Conservation (phyloP, 192 early-diverging fungal genomes). For the Chytriomyces confervae region DNA sequence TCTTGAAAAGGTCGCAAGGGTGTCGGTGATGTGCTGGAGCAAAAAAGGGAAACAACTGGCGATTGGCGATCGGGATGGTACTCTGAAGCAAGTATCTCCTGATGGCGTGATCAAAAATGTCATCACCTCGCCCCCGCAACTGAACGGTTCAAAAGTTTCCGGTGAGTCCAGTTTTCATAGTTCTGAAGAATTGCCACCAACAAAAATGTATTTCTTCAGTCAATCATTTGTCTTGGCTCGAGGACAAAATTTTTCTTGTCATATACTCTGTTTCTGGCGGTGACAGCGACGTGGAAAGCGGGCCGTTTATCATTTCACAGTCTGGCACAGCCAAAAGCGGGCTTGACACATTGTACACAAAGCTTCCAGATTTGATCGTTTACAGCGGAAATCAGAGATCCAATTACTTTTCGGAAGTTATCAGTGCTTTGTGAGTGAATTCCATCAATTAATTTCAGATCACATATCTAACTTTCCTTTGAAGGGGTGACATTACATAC, state of each 20-base stretch:
- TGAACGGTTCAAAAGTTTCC: neutral
- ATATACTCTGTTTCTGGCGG: constrained; percentile 57
- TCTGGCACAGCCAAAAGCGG: constrained; percentile 40
- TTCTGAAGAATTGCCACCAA: neutral
- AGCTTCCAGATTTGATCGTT: constrained; percentile 12
- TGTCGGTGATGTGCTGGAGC: constrained; percentile 74
- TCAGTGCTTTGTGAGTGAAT: constrained; percentile 4
- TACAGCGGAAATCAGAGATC: constrained; percentile 32
- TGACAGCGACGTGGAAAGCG: neutral
- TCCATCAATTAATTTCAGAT: neutral
- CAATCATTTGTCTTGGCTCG: constrained; percentile 75
- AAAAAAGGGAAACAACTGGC: constrained; percentile 89
- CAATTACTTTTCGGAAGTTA: constrained; percentile 4
- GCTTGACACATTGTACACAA: constrained; percentile 14
- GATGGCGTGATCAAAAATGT: constrained; percentile 66
- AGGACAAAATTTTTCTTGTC: constrained; percentile 70
- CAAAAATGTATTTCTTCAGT: constrained; percentile 49
- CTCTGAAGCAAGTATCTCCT: constrained; percentile 67
- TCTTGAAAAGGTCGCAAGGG: neutral
- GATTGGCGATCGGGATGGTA: constrained; percentile 67
- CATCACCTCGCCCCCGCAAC: constrained; percentile 51
- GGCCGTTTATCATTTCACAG: constrained; percentile 36
- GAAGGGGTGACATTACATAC: constrained; percentile 5
- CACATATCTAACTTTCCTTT: neutral
- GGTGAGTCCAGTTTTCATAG: neutral